Base-by-base conservation (phyloP, 345 rosid genomes). In the Stellera chamaejasme region DNA sequence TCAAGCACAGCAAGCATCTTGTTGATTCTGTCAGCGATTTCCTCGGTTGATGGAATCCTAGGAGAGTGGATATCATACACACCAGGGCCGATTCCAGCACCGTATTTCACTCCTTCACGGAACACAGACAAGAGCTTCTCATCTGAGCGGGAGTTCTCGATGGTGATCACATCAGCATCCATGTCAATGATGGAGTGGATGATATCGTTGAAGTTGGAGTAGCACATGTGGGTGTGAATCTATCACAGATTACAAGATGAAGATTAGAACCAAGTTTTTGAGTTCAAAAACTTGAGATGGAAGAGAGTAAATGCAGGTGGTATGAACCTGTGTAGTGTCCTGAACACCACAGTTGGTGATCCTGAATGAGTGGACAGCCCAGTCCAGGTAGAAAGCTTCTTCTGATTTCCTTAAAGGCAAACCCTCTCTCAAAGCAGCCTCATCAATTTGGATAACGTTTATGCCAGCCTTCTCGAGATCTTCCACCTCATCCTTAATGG, bases 301-400 rank as follows among this genome's bases (percentile, higher is more conserved):
- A 13, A 48, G 23, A 11, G n/a, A 41, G 16, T 0, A 2, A 42
- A 26, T 43, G 64, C 10, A 52, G 58, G 41, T 66, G 59, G 52
- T 19, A 19, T 19, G 23, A 60, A 91, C 98, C 92, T 92, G 99
- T 54, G 91, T 82, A 56, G 95, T 82, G 79, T 94, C 96, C 73
- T 65, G 51, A 25, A 94, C 95, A 15, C 97, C 99, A 32, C 68
- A 61, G 72, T 94, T 94, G 60, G 99, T 90, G 79, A 94, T 94
- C 71, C 97, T 82, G 78, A 94, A 94, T 54, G 99, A 94, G 83
- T 94, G 99, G 43, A 94, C 99, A 7, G 97, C 99, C 99, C 99
- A 90, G 14, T 94, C 92, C 70, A 94, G 77, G 84, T 94, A 94
- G 85, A 84, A 89, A 60, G 95, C 85, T 59, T 90, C 97, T 69